Evolutionary conservation across 108 stramenopile genomes (phyloP).

Genomic region (Pseudonitzschia multiseries): DNA sequence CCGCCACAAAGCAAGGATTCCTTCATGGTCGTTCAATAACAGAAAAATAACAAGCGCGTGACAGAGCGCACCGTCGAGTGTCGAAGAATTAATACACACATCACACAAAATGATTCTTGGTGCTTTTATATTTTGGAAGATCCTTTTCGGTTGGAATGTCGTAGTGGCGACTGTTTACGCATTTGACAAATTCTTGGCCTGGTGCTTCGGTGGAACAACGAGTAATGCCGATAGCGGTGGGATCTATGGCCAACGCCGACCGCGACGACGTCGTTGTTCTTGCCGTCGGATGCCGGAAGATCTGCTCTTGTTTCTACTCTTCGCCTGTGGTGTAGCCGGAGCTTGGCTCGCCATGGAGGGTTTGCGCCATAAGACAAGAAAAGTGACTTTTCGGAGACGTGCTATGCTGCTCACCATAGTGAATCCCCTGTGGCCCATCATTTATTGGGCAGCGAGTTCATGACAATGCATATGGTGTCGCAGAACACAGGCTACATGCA

Average conservation of each 20-base stretch:
- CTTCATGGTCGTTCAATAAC: too few species aligned
- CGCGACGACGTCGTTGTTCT: neutral
- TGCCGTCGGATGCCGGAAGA: neutral
- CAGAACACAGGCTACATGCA: too few species aligned
- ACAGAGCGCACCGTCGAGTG: neutral
- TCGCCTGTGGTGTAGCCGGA: neutral
- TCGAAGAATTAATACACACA: neutral
- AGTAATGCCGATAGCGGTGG: neutral
- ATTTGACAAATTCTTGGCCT: neutral
- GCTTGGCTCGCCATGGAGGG: slow-evolving; percentile 8
- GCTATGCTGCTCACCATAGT: neutral
- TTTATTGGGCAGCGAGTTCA: neutral
- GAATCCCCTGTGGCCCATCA: slow-evolving; percentile 1
- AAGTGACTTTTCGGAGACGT: neutral
- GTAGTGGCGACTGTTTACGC: neutral
- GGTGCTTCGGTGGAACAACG: neutral
- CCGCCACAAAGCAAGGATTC: too few species aligned
- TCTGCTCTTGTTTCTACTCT: neutral
- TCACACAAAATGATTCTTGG: neutral
- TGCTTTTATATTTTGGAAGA: neutral
- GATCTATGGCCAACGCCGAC: neutral
- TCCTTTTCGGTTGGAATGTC: slow-evolving; percentile 1
- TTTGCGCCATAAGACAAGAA: neutral
- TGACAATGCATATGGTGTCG: neutral
- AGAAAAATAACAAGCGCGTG: neutral